A percentile compares a stretch with the other conserved stretches of the same genome.
phyloP scores from a whole-genome alignment of 2,329 filamentous ascomycete genomes.

The Ustilaginoidea virens region DNA sequence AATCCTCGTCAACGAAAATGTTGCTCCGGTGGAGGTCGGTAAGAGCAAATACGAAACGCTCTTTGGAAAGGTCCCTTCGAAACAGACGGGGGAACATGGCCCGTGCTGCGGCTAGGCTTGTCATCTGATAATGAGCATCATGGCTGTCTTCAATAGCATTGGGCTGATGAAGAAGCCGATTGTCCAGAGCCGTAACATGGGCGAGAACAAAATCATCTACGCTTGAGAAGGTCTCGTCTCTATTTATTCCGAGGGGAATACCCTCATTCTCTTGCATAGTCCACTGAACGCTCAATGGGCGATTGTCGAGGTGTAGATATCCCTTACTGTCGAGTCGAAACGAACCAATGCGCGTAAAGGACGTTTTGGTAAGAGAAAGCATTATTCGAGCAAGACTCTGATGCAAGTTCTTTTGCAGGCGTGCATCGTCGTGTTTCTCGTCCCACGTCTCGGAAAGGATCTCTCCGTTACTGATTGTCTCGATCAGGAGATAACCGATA shows the following conservation, averaged over 20 bases:
- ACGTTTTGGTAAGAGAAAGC: neutral
- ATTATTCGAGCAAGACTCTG: no score
- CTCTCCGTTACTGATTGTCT: no score
- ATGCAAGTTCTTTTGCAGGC: no score
- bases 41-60: conserved; percentile 13
- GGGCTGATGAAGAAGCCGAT: conserved; percentile 12
- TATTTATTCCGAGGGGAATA: neutral
- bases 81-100: conserved; percentile 13
- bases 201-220: conserved; percentile 11
- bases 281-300: neutral
- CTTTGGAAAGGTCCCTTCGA: conserved; percentile 7
- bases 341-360: neutral
- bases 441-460: no score
- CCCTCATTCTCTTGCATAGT: neutral
- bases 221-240: no score
- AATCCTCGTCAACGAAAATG: conserved; percentile 18
- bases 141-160: conserved; percentile 11
- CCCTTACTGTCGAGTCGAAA: neutral
- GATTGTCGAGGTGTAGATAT: neutral
- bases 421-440: no score
- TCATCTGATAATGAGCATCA: conserved; percentile 15
- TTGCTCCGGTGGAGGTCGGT: conserved; percentile 19
- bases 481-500: no score
- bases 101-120: conserved; percentile 11
- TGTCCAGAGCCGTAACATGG: conserved; percentile 14